Conservation (phyloP, 2,329 filamentous ascomycete species). For the Trichoderma hamatum region DNA sequence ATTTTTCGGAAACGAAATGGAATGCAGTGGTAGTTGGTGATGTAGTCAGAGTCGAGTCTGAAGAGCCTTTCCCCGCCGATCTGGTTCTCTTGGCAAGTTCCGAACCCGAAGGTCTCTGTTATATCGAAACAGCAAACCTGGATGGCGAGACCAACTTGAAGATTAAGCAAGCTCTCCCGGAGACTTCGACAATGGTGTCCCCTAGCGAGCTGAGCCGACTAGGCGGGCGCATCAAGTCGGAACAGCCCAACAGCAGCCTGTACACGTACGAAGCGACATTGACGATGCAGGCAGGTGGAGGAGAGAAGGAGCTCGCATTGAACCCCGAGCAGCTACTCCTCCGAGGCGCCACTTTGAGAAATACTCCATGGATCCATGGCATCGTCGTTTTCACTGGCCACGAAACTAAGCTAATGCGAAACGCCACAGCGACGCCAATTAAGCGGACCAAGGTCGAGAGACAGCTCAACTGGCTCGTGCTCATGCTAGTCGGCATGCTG, state of each 20-base stretch:
- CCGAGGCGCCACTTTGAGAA: slow-evolving; percentile 88
- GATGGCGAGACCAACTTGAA: slow-evolving; percentile 98
- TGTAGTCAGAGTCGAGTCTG: slow-evolving; percentile 88
- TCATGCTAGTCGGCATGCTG: slow-evolving; percentile 85
- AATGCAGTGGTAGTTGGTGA: slow-evolving; percentile 92
- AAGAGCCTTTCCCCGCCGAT: slow-evolving; percentile 93
- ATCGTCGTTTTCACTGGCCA: slow-evolving; percentile 92
- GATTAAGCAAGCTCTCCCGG: slow-evolving; percentile 95
- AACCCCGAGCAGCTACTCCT: slow-evolving; percentile 92
- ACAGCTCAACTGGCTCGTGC: slow-evolving; percentile 89
- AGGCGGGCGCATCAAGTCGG: slow-evolving; percentile 84
- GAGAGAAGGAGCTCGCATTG: slow-evolving; percentile 88
- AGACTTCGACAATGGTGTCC: slow-evolving; percentile 86
- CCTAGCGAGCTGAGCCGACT: slow-evolving; percentile 82
- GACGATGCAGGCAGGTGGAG: slow-evolving; percentile 85
- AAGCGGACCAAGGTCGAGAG: slow-evolving; percentile 96
- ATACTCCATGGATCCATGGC: slow-evolving; percentile 96
- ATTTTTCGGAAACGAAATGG: slow-evolving; percentile 88
- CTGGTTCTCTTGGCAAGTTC: slow-evolving; percentile 90
- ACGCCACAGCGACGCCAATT: slow-evolving; percentile 94
- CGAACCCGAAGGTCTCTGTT: slow-evolving; percentile 95
- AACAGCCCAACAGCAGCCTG: slow-evolving; percentile 96
- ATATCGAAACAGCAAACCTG: slow-evolving; percentile 97
- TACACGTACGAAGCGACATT: slow-evolving; percentile 98
- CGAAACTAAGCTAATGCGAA: slow-evolving; percentile 98